Percentiles rank a stretch among this genome's conserved stretches.
Conservation (phyloP, 805 yeast genomes). For the Candida glaebosa region DNA sequence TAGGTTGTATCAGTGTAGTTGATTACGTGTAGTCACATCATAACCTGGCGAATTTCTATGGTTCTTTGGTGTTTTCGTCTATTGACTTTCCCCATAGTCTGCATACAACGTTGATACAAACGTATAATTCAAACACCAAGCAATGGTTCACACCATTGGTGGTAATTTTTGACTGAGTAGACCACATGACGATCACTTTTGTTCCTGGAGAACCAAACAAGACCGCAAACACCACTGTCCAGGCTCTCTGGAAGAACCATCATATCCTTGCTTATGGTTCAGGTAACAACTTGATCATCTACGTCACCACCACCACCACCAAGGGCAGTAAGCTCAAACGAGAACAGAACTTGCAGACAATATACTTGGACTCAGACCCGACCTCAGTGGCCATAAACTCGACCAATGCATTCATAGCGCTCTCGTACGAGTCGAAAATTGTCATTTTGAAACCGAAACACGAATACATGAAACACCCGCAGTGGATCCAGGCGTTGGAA, state of each 20-base stretch:
- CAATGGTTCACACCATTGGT: slow-evolving; percentile 1
- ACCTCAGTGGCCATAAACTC: slow-evolving; percentile 61
- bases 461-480: slow-evolving; percentile 39
- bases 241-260: slow-evolving; percentile 62
- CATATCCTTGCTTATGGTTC: slow-evolving; percentile 74
- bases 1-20: no score
- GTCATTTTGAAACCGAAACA: slow-evolving; percentile 55
- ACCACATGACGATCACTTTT: slow-evolving; percentile 57
- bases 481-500: slow-evolving; percentile 42
- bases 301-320: slow-evolving; percentile 15
- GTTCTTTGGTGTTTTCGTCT: neutral
- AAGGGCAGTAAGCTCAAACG: slow-evolving; percentile 5
- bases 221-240: slow-evolving; percentile 51
- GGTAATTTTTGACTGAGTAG: neutral
- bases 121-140: no score
- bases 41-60: no score
- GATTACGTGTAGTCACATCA: no score
- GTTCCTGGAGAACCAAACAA: slow-evolving; percentile 84
- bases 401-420: slow-evolving; percentile 56
- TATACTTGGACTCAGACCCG: slow-evolving; percentile 68
- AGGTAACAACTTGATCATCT: slow-evolving; percentile 75
- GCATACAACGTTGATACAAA: no score
- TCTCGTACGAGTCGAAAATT: slow-evolving; percentile 44
- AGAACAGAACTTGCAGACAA: slow-evolving; percentile 60
- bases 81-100: neutral